Conservation (phyloP, 768 basidiomycete genomes). For the Fistulinella prunicolor region DNA sequence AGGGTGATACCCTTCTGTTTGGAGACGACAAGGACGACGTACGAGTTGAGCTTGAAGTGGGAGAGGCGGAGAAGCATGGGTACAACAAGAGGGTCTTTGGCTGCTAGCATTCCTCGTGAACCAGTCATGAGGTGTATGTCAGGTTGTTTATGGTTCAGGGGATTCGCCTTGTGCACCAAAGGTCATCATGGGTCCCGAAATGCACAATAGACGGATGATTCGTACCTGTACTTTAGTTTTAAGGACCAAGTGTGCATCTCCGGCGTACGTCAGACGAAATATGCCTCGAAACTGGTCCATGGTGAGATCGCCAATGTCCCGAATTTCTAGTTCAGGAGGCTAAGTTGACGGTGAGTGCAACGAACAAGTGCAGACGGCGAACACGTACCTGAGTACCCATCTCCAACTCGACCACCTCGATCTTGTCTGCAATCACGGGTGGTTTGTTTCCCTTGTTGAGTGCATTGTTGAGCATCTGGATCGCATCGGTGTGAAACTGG, state of each 20-base stretch:
- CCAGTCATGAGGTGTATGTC: conserved; percentile 85
- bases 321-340: conserved; percentile 96
- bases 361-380: neutral
- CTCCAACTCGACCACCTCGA: conserved; percentile 97
- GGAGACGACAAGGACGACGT: conserved; percentile 96
- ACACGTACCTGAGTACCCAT: conserved; percentile 92
- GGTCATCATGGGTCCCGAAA: conserved; percentile 5
- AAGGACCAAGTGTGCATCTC: conserved; percentile 84
- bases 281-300: conserved; percentile 96
- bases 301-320: conserved; percentile 96
- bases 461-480: conserved; percentile 94
- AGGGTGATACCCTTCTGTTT: conserved; percentile 98
- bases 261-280: conserved; percentile 90
- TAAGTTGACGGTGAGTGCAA: conserved; percentile 30
- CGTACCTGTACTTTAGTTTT: conserved; percentile 91
- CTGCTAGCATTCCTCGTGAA: conserved; percentile 86
- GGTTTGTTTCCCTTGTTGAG: conserved; percentile 98
- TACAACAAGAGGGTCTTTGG: conserved; percentile 92
- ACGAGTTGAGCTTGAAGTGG: conserved; percentile 90
- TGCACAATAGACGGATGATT: neutral
- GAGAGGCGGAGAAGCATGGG: conserved; percentile 98
- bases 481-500: conserved; percentile 94
- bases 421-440: conserved; percentile 94
- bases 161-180: conserved; percentile 69
- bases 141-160: conserved; percentile 87